phyloP scores from a whole-genome alignment of 345 rosid genomes.

The Erysimum cheiranthoides region DNA sequence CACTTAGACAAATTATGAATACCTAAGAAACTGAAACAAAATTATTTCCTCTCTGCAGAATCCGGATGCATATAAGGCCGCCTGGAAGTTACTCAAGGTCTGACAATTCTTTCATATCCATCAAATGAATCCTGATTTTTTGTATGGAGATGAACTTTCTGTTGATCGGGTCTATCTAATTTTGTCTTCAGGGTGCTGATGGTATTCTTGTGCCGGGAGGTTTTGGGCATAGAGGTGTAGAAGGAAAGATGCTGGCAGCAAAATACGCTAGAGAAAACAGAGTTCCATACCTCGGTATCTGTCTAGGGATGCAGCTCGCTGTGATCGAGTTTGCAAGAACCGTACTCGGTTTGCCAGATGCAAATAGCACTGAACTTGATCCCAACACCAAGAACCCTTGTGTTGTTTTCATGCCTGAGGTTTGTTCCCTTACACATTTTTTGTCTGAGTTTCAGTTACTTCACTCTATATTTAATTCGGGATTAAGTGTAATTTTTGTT shows the following conservation, averaged over 20 bases:
- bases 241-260: conserved; percentile 92
- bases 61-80: conserved; percentile 72
- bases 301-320: conserved; percentile 98
- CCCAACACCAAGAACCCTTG: conserved; percentile 73
- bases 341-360: conserved; percentile 76
- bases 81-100: conserved; percentile 85
- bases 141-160: neutral
- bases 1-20: conserved; percentile 6
- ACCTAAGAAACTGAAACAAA: conserved; percentile 36
- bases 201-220: conserved; percentile 98
- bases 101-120: conserved; percentile 28
- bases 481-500: conserved; percentile 7
- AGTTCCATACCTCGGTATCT: conserved; percentile 91
- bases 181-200: conserved; percentile 74
- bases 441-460: conserved; percentile 22
- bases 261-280: conserved; percentile 87
- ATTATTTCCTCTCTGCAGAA: conserved; percentile 55
- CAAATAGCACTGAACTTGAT: conserved; percentile 95
- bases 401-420: conserved; percentile 98
- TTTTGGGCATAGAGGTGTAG: conserved; percentile 93
- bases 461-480: neutral
- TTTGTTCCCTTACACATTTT: conserved; percentile 29
- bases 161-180: neutral
- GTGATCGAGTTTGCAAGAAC: conserved; percentile 88
- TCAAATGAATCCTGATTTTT: neutral